Base-by-base conservation (phyloP, 2,329 filamentous ascomycete genomes). In the Paecilomyces sp. region DNA sequence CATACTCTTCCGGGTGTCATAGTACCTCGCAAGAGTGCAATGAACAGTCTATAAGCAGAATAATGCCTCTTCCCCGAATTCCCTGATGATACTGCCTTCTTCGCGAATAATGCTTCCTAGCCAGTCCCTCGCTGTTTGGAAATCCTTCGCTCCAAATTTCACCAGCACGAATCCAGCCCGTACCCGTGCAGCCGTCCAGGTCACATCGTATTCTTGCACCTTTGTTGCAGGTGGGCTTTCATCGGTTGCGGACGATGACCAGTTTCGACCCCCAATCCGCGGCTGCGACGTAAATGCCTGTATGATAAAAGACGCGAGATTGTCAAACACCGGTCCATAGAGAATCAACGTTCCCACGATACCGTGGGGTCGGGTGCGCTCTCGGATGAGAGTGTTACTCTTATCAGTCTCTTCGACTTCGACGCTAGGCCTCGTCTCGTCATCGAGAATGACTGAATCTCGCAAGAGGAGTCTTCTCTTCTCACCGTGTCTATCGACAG, bases 261-360 rank as follows among this genome's bases (percentile, higher is more conserved):
- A 97, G 71, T 92, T 90, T 57, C 90, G 84, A 8, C 86, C 88
- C 2, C 94, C 94, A 51, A 97, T 87, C 41, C 94, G 83, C 5
- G 93, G 92, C 64, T 94, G 79, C 0, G 83, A 82, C 53, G 83
- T 83, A 71, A 97, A 97, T 68, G 95, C 89, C 12, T 83, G 75
- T 61, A 96, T 79, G 71, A 97, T 91, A 75, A 92, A 95, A 0
- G 83, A 77, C 2, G 86, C 86, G 2, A 96, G 75, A 0, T 78
- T 73, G 51, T 84, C 81, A 68, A 92, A 87, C 59, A 89, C 75
- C 0, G 85, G 84, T 0, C 94, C 94, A 36, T 88, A 85, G 6
- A 97, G 79, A 50, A 97, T 88, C 24, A 97, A 77, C 0, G 92
- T 97, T 0, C 92, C 94, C 62, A 95, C 87, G 18, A 96, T 81